Conservation (phyloP, 2,329 filamentous ascomycete species). For the Phaeosphaeria sp. region DNA sequence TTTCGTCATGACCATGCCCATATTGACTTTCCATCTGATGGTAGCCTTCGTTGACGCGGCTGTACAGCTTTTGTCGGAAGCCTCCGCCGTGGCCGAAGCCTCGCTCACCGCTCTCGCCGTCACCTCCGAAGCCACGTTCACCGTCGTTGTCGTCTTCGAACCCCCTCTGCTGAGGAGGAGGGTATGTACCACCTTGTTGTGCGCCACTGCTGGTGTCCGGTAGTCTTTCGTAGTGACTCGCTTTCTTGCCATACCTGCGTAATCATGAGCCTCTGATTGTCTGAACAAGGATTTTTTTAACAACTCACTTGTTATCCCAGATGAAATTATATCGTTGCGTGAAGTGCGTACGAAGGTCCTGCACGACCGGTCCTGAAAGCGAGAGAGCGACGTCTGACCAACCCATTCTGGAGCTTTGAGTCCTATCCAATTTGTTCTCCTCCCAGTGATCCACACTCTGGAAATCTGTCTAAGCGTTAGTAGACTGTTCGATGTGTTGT, state of each 20-base stretch:
- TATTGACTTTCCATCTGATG: constrained; percentile 32
- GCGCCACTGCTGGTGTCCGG: constrained; percentile 38
- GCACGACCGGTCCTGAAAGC: constrained; percentile 75
- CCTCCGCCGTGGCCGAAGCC: constrained; percentile 38
- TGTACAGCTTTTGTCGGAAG: constrained; percentile 39
- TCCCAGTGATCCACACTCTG: constrained; percentile 79
- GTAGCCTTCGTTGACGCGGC: constrained; percentile 32
- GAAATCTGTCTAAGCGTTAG: constrained; percentile 62
- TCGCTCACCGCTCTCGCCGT: constrained; percentile 39
- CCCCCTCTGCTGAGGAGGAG: constrained; percentile 41
- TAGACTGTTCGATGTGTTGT: not conserved
- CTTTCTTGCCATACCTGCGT: constrained; percentile 73
- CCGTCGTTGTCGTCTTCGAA: constrained; percentile 45
- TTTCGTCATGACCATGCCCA: constrained; percentile 23
- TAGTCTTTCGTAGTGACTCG: constrained; percentile 56
- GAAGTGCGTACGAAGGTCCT: constrained; percentile 80
- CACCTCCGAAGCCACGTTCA: constrained; percentile 44
- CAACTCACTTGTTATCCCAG: constrained; percentile 61
- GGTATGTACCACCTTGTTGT: constrained; percentile 40
- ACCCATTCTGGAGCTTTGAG: constrained; percentile 83
- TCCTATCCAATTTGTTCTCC: constrained; percentile 85
- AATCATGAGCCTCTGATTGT: no score
- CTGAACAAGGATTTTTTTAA: no score
- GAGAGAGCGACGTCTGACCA: constrained; percentile 89
- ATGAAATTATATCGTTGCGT: constrained; percentile 92